Evolutionary conservation across 441 rosid genomes (phyloP).

Genomic region (Manihot esculenta): DNA sequence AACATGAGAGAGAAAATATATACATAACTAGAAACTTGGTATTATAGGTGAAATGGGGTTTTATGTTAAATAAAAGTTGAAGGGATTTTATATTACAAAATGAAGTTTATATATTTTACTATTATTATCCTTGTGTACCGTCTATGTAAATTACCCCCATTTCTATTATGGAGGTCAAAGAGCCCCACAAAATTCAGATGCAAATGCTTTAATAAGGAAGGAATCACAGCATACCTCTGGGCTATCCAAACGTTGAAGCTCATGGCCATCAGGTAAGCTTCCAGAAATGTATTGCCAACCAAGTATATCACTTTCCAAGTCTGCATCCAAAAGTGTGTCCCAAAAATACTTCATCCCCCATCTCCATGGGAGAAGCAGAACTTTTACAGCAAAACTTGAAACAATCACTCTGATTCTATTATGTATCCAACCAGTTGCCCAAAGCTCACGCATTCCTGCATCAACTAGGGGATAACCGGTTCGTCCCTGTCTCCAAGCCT

Average conservation of each 20-base stretch:
- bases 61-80: too few relatives aligned
- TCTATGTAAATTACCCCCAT: too few relatives aligned
- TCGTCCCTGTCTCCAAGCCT: constrained; percentile 91
- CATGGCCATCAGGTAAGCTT: constrained; percentile 90
- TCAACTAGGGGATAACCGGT: constrained; percentile 96
- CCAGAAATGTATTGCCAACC: constrained; percentile 98
- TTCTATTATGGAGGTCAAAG: background rate
- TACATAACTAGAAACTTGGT: too few relatives aligned
- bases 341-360: constrained; percentile 98
- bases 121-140: too few relatives aligned
- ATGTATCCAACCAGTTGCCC: constrained; percentile 97
- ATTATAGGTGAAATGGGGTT: too few relatives aligned
- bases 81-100: too few relatives aligned
- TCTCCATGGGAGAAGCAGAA: constrained; percentile 88
- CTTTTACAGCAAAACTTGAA: constrained; percentile 81
- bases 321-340: constrained; percentile 93
- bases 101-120: too few relatives aligned
- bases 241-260: constrained; percentile 79
- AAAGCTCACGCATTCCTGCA: constrained; percentile 97
- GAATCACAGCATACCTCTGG: constrained; percentile 54
- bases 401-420: constrained; percentile 84
- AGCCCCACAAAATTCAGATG: background rate
- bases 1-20: too few relatives aligned
- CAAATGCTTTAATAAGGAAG: constrained; percentile 14
- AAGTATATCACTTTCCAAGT: constrained; percentile 79